Percentiles rank a stretch among this genome's conserved stretches.
Evolutionary conservation across 257 asterid genomes (phyloP).

Genomic region (Coffea eugenioides): DNA sequence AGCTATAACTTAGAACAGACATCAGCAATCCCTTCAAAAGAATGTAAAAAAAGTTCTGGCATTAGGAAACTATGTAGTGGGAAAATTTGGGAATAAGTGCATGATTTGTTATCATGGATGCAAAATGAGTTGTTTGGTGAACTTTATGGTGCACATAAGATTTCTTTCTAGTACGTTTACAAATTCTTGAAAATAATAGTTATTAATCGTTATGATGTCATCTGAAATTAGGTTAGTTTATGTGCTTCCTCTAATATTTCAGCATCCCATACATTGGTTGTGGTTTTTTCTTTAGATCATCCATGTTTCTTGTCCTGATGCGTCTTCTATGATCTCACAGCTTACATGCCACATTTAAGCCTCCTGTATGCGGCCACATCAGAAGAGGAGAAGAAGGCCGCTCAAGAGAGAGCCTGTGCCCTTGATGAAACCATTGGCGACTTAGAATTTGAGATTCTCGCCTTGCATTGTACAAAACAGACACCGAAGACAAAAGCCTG

Average conservation of each 20-base stretch:
- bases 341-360: slow-evolving; percentile 98
- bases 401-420: slow-evolving; percentile 59
- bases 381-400: slow-evolving; percentile 69
- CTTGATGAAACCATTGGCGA: slow-evolving; percentile 56
- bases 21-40: not conserved
- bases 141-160: not conserved
- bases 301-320: not conserved
- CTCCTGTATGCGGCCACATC: slow-evolving; percentile 71
- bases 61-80: not conserved
- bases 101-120: not conserved
- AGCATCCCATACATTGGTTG: not conserved
- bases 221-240: not conserved
- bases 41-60: not conserved
- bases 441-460: slow-evolving; percentile 60
- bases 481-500: slow-evolving; percentile 74
- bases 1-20: not conserved
- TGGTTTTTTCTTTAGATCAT: not conserved
- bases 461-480: slow-evolving; percentile 71
- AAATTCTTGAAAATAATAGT: not conserved
- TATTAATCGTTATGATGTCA: not conserved
- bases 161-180: not conserved
- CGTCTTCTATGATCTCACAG: slow-evolving; percentile 37
- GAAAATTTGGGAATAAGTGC: not conserved
- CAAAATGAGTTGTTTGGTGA: not conserved
- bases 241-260: not conserved